Evolutionary conservation across 169 alveolate species (phyloP).

Genomic region (Plasmodium falciparum): DNA sequence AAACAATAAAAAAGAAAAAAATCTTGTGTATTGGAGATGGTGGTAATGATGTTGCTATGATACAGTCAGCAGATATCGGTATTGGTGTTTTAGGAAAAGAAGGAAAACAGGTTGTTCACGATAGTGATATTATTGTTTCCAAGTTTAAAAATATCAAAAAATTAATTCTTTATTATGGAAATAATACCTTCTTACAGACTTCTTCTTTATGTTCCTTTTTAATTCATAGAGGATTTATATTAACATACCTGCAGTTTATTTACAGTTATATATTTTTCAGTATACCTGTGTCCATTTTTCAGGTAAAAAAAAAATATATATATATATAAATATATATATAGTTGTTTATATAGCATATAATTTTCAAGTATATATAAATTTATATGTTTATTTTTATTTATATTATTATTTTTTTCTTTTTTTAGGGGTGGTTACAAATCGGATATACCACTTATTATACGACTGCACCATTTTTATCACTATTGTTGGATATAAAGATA

Average conservation of each 20-base stretch:
- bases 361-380: background rate
- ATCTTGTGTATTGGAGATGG: constrained; percentile 99
- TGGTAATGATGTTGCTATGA: constrained; percentile 99
- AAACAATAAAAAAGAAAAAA: constrained; percentile 84
- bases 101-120: constrained; percentile 97
- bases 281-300: constrained; percentile 96
- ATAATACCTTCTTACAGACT: constrained; percentile 95
- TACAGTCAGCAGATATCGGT: constrained; percentile 95
- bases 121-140: constrained; percentile 96
- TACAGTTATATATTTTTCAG: constrained; percentile 93
- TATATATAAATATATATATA: background rate
- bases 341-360: background rate
- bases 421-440: constrained; percentile 96
- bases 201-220: constrained; percentile 95
- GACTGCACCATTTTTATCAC: constrained; percentile 95
- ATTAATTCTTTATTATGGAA: constrained; percentile 97
- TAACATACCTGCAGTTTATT: constrained; percentile 94
- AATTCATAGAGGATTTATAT: constrained; percentile 96
- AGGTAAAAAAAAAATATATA: constrained; percentile 73
- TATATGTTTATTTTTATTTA: background rate
- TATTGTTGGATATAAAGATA: constrained; percentile 95
- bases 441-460: constrained; percentile 99
- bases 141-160: constrained; percentile 94
- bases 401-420: background rate
- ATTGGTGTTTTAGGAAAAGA: constrained; percentile 98